Percentiles rank a stretch among this genome's conserved stretches.
These are phyloP conservation scores for Clarireedia hainanense DNA, from an alignment of 2,329 filamentous ascomycete genomes.

Conservation along the genomic window DNA sequence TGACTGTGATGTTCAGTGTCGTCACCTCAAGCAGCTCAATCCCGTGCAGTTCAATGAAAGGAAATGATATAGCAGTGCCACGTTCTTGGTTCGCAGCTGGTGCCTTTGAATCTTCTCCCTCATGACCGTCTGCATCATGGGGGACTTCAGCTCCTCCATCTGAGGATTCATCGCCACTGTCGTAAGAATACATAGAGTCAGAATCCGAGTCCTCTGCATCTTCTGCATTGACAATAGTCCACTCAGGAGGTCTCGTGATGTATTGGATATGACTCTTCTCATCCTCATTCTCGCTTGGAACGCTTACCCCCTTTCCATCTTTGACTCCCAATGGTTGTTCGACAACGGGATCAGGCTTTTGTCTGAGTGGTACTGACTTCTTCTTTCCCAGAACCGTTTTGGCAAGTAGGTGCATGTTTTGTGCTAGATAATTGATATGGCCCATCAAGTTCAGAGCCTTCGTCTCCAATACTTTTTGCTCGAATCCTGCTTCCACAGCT, in stretches of 20 bases:
- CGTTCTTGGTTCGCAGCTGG: constrained; percentile 39
- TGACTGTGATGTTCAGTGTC: constrained; percentile 60
- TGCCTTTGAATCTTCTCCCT: constrained; percentile 8
- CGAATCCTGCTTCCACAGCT: constrained; percentile 58
- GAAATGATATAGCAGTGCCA: constrained; percentile 73
- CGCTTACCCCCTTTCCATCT: constrained; percentile 10
- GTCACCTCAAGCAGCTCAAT: constrained; percentile 68
- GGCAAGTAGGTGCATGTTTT: constrained; percentile 61
- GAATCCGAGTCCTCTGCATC: constrained; percentile 37
- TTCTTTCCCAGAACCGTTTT: constrained; percentile 38
- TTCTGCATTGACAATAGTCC: constrained; percentile 41
- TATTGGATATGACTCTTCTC: constrained; percentile 60
- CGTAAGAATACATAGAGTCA: constrained; percentile 38
- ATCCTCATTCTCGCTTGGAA: constrained; percentile 24
- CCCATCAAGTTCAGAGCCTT: constrained; percentile 58
- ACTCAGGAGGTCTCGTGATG: constrained; percentile 72
- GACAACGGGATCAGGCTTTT: constrained; percentile 6
- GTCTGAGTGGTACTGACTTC: neutral
- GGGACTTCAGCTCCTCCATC: constrained; percentile 37
- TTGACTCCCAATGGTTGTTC: neutral
- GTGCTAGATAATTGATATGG: constrained; percentile 66
- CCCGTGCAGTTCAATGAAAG: constrained; percentile 65
- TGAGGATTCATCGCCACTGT: constrained; percentile 22
- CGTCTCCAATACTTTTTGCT: constrained; percentile 47
- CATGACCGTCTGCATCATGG: constrained; percentile 25